Evolutionary conservation across 495 filamentous ascomycete genomes (phyloP).

Genomic region (Podospora pseudoanserina): DNA sequence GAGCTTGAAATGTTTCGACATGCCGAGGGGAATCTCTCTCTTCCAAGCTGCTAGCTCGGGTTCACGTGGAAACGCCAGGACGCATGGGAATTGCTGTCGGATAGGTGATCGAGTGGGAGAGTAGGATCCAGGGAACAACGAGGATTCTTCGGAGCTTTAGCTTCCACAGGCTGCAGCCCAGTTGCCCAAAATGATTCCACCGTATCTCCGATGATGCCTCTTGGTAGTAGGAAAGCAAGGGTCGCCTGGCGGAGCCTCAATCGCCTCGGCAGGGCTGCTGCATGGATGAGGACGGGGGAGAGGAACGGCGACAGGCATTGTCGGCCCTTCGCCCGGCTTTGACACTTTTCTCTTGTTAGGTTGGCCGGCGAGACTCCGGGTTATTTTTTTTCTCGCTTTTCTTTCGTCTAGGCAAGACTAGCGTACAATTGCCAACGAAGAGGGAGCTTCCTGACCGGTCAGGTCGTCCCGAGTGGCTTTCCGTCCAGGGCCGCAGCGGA

Average conservation of each 20-base stretch:
- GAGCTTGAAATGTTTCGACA: not conserved
- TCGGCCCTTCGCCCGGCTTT: constrained; percentile 21
- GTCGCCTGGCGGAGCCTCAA: constrained; percentile 5
- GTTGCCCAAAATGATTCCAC: not conserved
- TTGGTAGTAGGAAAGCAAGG: constrained; percentile 3
- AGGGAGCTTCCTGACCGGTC: not conserved
- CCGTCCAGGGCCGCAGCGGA: constrained; percentile 6
- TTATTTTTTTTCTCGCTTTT: not conserved
- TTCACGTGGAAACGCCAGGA: too few relatives aligned
- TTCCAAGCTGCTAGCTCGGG: not conserved
- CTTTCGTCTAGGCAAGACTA: not conserved
- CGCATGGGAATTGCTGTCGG: not conserved
- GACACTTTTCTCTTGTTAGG: constrained; percentile 1
- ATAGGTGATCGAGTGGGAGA: not conserved
- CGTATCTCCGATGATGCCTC: constrained; percentile 2
- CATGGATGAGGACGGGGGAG: constrained; percentile 1
- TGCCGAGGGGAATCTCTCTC: not conserved
- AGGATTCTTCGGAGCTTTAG: constrained; percentile 3
- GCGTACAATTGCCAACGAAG: not conserved
- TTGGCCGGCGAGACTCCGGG: not conserved
- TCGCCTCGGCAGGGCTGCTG: constrained; percentile 9
- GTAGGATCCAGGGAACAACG: not conserved
- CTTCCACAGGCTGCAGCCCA: not conserved
- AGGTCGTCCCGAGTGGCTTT: not conserved
- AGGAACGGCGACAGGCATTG: constrained; percentile 4